phyloP scores from a whole-genome alignment of 352 stramenopile species.

The Pythium periplocum region DNA sequence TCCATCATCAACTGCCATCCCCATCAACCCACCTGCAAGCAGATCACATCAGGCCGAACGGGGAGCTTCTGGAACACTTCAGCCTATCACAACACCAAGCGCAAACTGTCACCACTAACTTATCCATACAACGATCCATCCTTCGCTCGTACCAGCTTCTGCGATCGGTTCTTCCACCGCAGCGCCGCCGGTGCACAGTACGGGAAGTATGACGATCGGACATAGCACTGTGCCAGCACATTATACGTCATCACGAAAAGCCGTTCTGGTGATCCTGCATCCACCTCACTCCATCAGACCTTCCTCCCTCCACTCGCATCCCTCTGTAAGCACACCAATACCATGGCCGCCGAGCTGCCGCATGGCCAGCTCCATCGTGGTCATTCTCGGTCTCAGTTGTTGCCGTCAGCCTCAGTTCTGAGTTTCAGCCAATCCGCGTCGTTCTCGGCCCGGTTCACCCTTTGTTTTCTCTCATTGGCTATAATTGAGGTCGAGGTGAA shows the following conservation, averaged over 20 bases:
- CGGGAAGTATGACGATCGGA: constrained; percentile 73
- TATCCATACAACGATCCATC: too few relatives aligned
- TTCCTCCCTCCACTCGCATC: not conserved
- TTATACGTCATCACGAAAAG: constrained; percentile 86
- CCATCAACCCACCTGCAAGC: constrained; percentile 47
- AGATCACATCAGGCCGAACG: constrained; percentile 67
- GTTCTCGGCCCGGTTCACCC: not conserved
- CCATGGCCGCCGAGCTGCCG: constrained; percentile 12
- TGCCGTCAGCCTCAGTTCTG: not conserved
- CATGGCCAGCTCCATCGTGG: constrained; percentile 9
- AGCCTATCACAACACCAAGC: constrained; percentile 25
- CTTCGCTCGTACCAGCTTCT: constrained; percentile 37
- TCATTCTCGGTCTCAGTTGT: constrained; percentile 1
- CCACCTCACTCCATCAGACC: not conserved
- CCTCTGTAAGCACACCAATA: not conserved
- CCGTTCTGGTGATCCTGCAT: constrained; percentile 17
- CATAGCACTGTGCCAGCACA: constrained; percentile 77
- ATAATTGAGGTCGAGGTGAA: constrained; percentile 8
- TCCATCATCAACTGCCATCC: not conserved
- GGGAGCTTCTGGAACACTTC: constrained; percentile 48
- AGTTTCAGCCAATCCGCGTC: not conserved
- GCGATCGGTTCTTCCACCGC: constrained; percentile 70
- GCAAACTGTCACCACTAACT: too few relatives aligned
- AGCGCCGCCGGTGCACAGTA: constrained; percentile 61
- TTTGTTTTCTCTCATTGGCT: constrained; percentile 16